These are phyloP conservation scores for Vigna reflexopilosa DNA, from an alignment of 306 rosid species.

Conservation along the genomic window DNA sequence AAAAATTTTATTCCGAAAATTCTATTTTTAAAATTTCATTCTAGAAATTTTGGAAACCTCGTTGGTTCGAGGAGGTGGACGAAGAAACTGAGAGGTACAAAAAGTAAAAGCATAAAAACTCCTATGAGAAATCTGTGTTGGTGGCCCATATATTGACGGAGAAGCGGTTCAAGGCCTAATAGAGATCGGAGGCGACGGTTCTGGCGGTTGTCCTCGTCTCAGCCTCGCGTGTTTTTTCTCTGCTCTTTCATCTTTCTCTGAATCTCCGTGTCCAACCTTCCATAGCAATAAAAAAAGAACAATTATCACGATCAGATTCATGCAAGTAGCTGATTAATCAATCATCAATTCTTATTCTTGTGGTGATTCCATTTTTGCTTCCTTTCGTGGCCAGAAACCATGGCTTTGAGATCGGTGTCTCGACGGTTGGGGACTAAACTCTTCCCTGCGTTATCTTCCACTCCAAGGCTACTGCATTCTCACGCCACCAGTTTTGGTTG, in stretches of 20 bases:
- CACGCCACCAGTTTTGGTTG: conserved; percentile 97
- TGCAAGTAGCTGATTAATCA: neutral
- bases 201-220: neutral
- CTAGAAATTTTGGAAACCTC: too few relatives aligned
- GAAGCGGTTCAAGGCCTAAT: neutral
- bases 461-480: conserved; percentile 67
- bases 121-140: neutral
- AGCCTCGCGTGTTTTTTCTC: neutral
- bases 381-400: conserved; percentile 20
- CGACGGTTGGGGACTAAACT: conserved; percentile 60
- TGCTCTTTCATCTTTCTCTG: neutral
- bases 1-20: too few relatives aligned
- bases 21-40: too few relatives aligned
- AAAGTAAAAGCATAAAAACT: too few relatives aligned
- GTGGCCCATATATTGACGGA: neutral
- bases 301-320: neutral
- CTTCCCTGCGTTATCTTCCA: conserved; percentile 62
- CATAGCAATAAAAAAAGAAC: too few relatives aligned
- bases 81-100: too few relatives aligned
- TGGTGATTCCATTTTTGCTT: neutral
- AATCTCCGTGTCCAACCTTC: neutral
- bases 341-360: neutral
- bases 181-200: neutral
- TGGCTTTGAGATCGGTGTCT: conserved; percentile 69
- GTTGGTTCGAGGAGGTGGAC: too few relatives aligned